Conservation (phyloP, 2,329 filamentous ascomycete species). For the Microsporum canis region DNA sequence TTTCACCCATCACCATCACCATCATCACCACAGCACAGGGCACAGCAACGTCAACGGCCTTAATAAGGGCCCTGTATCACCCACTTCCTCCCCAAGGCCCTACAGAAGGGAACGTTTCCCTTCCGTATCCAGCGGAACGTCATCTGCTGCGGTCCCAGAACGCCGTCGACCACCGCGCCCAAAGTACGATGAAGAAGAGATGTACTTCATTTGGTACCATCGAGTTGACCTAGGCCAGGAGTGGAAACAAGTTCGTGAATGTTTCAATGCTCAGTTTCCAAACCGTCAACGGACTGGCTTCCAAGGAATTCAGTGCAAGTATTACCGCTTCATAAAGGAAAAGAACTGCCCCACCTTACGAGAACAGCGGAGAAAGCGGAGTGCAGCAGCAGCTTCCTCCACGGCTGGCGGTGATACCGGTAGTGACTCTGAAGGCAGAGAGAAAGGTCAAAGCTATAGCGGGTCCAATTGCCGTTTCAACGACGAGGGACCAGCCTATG, state of each 20-base stretch:
- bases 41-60: constrained; percentile 8
- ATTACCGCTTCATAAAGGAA: constrained; percentile 39
- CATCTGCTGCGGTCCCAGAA: constrained; percentile 21
- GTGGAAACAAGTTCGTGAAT: constrained; percentile 37
- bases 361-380: constrained; percentile 25
- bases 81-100: constrained; percentile 26
- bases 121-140: constrained; percentile 33
- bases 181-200: constrained; percentile 38
- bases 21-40: constrained; percentile 8
- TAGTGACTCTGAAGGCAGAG: constrained; percentile 8
- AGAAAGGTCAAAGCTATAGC: not conserved
- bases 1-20: constrained; percentile 5
- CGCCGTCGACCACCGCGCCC: constrained; percentile 34
- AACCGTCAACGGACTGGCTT: constrained; percentile 30
- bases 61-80: constrained; percentile 15
- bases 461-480: not conserved
- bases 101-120: constrained; percentile 32
- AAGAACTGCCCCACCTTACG: constrained; percentile 36
- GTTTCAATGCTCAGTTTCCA: constrained; percentile 36
- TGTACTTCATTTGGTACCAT: constrained; percentile 42
- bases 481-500: constrained; percentile 26
- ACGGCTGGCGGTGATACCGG: constrained; percentile 6
- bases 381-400: constrained; percentile 1
- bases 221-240: constrained; percentile 37
- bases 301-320: constrained; percentile 40